These are phyloP conservation scores for Ophiostoma montium DNA, from an alignment of 2,329 filamentous ascomycete genomes.

Conservation along the genomic window DNA sequence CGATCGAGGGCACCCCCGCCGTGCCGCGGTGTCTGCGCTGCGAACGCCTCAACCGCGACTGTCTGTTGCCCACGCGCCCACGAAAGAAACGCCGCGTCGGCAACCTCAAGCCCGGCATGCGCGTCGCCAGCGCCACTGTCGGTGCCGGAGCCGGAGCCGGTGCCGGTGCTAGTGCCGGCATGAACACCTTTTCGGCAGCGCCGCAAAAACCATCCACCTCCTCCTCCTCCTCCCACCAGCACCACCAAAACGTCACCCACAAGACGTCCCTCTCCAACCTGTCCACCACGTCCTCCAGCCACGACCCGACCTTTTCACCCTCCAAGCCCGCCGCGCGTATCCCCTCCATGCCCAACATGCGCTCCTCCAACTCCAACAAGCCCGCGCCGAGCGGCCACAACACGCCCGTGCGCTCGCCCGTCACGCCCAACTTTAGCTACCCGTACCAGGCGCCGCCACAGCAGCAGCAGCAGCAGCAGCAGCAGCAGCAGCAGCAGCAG, in stretches of 20 bases:
- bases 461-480: not conserved
- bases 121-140: not conserved
- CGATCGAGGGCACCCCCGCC: slow-evolving; percentile 7
- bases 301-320: not conserved
- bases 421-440: not conserved
- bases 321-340: not conserved
- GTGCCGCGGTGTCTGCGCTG: slow-evolving; percentile 12
- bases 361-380: not conserved
- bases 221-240: not conserved
- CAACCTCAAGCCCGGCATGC: slow-evolving; percentile 2
- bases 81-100: slow-evolving; percentile 14
- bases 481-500: not conserved
- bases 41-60: slow-evolving; percentile 12
- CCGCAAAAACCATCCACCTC: not conserved
- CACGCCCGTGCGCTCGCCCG: not conserved
- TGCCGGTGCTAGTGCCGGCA: not conserved
- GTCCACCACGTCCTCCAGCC: not conserved
- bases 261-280: not conserved
- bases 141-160: not conserved
- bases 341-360: not conserved
- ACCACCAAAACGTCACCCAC: not conserved
- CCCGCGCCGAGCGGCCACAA: not conserved
- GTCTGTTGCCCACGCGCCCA: slow-evolving; percentile 11
- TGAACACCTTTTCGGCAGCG: not conserved
- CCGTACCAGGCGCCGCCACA: not conserved